phyloP scores from a whole-genome alignment of 208 protist species.

The Wallacemonas sp. region DNA sequence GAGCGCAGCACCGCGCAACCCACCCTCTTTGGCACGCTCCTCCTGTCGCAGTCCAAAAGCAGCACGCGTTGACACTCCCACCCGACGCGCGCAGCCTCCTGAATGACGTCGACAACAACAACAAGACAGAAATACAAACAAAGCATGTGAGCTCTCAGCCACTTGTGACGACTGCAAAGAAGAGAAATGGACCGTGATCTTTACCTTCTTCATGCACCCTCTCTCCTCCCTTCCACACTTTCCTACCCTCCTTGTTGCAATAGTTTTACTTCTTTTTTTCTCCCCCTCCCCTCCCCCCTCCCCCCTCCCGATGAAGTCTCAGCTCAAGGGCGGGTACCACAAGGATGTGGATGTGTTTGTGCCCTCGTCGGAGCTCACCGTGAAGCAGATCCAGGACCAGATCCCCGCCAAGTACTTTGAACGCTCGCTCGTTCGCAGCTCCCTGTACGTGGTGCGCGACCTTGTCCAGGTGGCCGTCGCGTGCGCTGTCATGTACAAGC shows the following conservation, averaged over 20 bases:
- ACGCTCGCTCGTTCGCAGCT: slow-evolving; percentile 40
- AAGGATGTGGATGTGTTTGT: slow-evolving; percentile 74
- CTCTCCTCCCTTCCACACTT: no score
- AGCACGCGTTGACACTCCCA: not conserved
- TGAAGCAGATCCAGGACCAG: slow-evolving; percentile 75
- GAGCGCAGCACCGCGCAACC: not conserved
- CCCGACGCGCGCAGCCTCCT: not conserved
- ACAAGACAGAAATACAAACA: not conserved
- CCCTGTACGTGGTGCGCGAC: slow-evolving; percentile 66
- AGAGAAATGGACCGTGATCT: no score
- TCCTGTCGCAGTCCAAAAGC: not conserved
- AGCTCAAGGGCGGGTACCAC: slow-evolving; percentile 53
- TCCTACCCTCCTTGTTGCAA: no score
- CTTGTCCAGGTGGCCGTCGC: slow-evolving; percentile 52
- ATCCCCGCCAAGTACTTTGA: slow-evolving; percentile 82
- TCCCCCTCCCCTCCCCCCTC: not conserved
- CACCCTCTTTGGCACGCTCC: slow-evolving; percentile 3
- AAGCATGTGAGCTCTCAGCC: no score
- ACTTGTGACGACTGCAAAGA: no score
- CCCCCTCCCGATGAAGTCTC: slow-evolving; percentile 38
- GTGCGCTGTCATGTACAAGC: slow-evolving; percentile 60
- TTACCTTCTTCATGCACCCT: no score
- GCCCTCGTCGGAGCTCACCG: slow-evolving; percentile 57
- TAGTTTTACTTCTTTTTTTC: slow-evolving; percentile 7
- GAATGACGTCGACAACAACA: not conserved